These are phyloP conservation scores for Endothia cerciana DNA, from an alignment of 2,329 filamentous ascomycete species.

Conservation along the genomic window DNA sequence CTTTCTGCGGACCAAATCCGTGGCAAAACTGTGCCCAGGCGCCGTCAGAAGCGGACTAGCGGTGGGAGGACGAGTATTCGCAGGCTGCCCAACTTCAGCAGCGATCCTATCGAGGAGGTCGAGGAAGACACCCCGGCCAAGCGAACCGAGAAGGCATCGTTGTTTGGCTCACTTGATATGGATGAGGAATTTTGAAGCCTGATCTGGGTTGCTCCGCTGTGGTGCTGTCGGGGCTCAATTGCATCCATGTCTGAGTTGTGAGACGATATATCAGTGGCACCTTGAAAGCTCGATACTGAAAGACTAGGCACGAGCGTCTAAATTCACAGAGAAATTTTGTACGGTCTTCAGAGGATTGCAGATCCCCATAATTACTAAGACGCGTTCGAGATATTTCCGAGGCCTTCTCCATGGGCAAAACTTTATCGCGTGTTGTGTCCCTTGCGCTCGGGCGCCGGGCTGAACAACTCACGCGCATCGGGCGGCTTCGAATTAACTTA, in stretches of 20 bases:
- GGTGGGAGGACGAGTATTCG: slow-evolving; percentile 38
- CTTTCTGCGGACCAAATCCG: slow-evolving; percentile 23
- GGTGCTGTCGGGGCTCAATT: not conserved
- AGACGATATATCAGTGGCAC: not conserved
- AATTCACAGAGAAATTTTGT: not conserved
- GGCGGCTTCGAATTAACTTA: slow-evolving; percentile 9
- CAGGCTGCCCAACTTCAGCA: slow-evolving; percentile 36
- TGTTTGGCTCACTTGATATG: slow-evolving; percentile 36
- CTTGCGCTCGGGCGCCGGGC: slow-evolving; percentile 7
- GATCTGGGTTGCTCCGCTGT: not conserved
- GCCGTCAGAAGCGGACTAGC: slow-evolving; percentile 16
- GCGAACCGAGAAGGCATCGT: slow-evolving; percentile 26
- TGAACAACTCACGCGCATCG: slow-evolving; percentile 11
- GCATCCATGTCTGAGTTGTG: not conserved
- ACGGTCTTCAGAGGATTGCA: not conserved
- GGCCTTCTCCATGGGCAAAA: not conserved
- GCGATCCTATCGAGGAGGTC: slow-evolving; percentile 40
- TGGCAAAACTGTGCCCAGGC: slow-evolving; percentile 7
- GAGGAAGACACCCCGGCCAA: slow-evolving; percentile 29
- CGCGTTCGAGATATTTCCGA: not conserved
- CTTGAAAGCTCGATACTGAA: not conserved
- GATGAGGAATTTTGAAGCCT: slow-evolving; percentile 17
- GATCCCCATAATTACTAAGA: not conserved
- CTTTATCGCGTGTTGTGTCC: slow-evolving; percentile 4
- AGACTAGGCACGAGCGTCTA: not conserved